A percentile compares a stretch with the other conserved stretches of the same genome.
Conservation (phyloP, 352 stramenopile genomes). For the Globisporangium nodosum region DNA sequence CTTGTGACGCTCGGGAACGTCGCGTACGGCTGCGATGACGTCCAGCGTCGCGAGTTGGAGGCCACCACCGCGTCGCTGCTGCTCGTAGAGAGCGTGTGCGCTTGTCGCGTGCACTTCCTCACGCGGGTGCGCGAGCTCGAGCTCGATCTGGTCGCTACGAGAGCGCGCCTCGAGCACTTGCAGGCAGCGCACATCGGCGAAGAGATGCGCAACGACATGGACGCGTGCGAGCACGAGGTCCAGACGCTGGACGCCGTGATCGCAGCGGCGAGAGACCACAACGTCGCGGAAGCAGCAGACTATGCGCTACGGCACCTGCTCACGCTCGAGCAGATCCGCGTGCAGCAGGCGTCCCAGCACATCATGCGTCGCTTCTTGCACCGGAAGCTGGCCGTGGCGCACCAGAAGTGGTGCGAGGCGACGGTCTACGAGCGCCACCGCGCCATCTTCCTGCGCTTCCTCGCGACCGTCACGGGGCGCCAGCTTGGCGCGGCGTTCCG, state of each 20-base stretch:
- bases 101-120: conserved; percentile 39
- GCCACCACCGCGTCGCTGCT: conserved; percentile 8
- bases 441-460: conserved; percentile 34
- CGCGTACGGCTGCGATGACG: conserved; percentile 24
- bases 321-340: conserved; percentile 34
- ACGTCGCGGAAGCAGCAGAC: conserved; percentile 49
- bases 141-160: conserved; percentile 25
- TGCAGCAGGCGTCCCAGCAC: conserved; percentile 40
- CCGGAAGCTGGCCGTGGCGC: conserved; percentile 29
- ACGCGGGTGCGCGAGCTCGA: conserved; percentile 40
- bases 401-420: conserved; percentile 37
- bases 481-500: conserved; percentile 56
- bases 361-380: conserved; percentile 42
- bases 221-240: conserved; percentile 37
- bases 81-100: conserved; percentile 39
- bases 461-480: conserved; percentile 32
- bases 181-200: conserved; percentile 50
- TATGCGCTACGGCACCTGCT: conserved; percentile 64
- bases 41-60: conserved; percentile 19
- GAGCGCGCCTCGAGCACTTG: conserved; percentile 27
- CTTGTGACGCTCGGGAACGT: conserved; percentile 51
- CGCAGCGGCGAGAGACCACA: conserved; percentile 29
- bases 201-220: conserved; percentile 66
- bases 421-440: conserved; percentile 45
- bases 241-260: conserved; percentile 31